Evolutionary conservation across 352 stramenopile species (phyloP).

Genomic region (Nothophytophthora sp.): DNA sequence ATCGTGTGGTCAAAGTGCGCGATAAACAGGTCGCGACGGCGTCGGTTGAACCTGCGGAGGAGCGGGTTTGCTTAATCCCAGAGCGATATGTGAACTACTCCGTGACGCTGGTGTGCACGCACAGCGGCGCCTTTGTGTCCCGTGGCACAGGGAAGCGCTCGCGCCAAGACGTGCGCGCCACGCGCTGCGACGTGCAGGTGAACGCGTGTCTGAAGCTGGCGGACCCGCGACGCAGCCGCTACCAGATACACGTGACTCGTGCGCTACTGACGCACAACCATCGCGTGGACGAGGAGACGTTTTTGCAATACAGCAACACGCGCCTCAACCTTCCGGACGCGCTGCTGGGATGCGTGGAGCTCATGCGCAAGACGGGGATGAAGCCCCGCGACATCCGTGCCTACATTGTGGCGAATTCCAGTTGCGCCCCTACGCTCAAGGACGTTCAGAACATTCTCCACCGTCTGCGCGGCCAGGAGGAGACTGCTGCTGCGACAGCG

Average conservation of each 20-base stretch:
- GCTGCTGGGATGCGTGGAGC: conserved; percentile 31
- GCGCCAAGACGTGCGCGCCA: conserved; percentile 32
- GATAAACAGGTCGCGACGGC: conserved; percentile 2
- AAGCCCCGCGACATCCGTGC: conserved; percentile 29
- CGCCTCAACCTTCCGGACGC: conserved; percentile 26
- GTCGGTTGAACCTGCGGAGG: not conserved
- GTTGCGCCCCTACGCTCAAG: conserved; percentile 31
- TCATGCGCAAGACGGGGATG: conserved; percentile 36
- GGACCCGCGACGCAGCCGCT: conserved; percentile 24
- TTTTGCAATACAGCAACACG: conserved; percentile 35
- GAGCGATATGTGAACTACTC: conserved; percentile 39
- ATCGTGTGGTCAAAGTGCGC: conserved; percentile 5
- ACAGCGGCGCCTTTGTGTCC: conserved; percentile 34
- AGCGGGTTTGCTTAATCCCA: conserved; percentile 23
- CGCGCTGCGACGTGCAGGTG: conserved; percentile 30
- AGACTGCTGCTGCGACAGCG: not conserved
- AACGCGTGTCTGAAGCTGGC: conserved; percentile 38
- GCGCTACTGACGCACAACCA: conserved; percentile 34
- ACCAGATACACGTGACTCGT: conserved; percentile 31
- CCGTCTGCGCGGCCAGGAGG: conserved; percentile 20
- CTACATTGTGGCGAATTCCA: conserved; percentile 38
- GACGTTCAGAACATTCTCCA: conserved; percentile 38
- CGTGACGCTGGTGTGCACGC: conserved; percentile 38
- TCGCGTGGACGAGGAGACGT: conserved; percentile 33
- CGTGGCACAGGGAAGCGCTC: conserved; percentile 29